Evolutionary conservation across 352 stramenopile genomes (phyloP).

Genomic region (Pythium apleroticum): DNA sequence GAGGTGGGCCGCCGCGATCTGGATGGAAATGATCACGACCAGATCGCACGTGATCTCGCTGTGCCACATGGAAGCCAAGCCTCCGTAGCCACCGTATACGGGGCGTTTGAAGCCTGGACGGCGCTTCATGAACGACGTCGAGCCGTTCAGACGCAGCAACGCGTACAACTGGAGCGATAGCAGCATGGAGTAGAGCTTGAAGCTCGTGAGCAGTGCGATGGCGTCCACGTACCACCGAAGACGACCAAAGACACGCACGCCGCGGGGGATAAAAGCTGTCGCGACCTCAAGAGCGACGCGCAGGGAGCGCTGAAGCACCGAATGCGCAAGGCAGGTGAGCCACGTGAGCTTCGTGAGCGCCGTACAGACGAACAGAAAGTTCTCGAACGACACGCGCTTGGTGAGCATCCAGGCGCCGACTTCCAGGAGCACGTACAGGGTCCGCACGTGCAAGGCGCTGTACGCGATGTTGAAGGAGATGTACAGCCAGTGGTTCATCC

Average conservation of each 20-base stretch:
- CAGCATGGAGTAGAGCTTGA: slow-evolving; percentile 11
- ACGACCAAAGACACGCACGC: background rate
- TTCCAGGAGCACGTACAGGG: slow-evolving; percentile 43
- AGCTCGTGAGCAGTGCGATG: slow-evolving; percentile 5
- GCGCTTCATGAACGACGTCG: slow-evolving; percentile 27
- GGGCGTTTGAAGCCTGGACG: slow-evolving; percentile 9
- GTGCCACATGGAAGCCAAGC: slow-evolving; percentile 27
- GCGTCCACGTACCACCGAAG: slow-evolving; percentile 12
- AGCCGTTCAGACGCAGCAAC: slow-evolving; percentile 16
- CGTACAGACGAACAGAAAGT: slow-evolving; percentile 51
- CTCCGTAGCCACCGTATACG: slow-evolving; percentile 25
- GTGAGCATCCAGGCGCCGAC: slow-evolving; percentile 50
- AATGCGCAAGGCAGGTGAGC: slow-evolving; percentile 55
- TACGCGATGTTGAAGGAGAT: slow-evolving; percentile 52
- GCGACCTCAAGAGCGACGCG: background rate
- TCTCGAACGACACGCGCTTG: slow-evolving; percentile 40
- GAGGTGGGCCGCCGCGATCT: slow-evolving; percentile 7
- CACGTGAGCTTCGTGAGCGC: slow-evolving; percentile 54
- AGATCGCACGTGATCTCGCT: slow-evolving; percentile 32
- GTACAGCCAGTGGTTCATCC: slow-evolving; percentile 70
- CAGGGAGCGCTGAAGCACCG: slow-evolving; percentile 21
- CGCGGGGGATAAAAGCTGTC: background rate
- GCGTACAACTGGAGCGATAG: slow-evolving; percentile 2
- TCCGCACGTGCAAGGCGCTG: slow-evolving; percentile 35
- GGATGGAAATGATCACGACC: slow-evolving; percentile 10